These are phyloP conservation scores for Xylaria cubensis DNA, from an alignment of 495 filamentous ascomycete species.

Conservation along the genomic window DNA sequence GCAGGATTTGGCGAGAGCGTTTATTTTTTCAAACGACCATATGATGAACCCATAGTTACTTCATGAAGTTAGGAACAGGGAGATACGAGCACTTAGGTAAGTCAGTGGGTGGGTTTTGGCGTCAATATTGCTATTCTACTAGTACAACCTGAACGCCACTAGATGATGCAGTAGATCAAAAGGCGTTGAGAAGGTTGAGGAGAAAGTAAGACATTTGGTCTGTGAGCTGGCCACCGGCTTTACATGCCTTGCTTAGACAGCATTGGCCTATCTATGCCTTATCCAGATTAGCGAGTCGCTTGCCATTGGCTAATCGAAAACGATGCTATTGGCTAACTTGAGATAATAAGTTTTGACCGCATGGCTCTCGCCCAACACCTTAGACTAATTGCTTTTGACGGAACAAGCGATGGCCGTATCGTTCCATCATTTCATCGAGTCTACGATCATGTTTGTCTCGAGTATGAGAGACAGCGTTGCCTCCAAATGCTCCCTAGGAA, in stretches of 20 bases:
- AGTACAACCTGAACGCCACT: not conserved
- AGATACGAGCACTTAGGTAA: not conserved
- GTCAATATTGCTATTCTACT: not conserved
- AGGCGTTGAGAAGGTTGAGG: not conserved
- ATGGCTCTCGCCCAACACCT: not conserved
- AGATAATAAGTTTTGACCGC: not conserved
- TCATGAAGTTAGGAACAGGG: not conserved
- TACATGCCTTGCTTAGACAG: not conserved
- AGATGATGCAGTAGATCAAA: constrained; percentile 5
- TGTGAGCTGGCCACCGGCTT: not conserved
- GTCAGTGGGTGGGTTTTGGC: not conserved
- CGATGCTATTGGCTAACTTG: not conserved
- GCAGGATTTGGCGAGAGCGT: too few relatives aligned
- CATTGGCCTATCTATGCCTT: not conserved
- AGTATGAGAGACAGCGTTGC: not conserved
- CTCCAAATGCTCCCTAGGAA: not conserved
- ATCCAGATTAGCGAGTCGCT: not conserved
- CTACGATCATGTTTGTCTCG: not conserved
- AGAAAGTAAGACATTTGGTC: constrained; percentile 23
- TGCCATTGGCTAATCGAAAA: not conserved
- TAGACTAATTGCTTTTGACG: constrained; percentile 5
- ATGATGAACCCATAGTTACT: not conserved
- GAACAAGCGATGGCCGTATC: not conserved
- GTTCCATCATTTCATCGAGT: not conserved
- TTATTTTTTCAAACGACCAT: not conserved